These are phyloP conservation scores for Penstemon eatonii DNA, from an alignment of 257 asterid species.

Conservation along the genomic window DNA sequence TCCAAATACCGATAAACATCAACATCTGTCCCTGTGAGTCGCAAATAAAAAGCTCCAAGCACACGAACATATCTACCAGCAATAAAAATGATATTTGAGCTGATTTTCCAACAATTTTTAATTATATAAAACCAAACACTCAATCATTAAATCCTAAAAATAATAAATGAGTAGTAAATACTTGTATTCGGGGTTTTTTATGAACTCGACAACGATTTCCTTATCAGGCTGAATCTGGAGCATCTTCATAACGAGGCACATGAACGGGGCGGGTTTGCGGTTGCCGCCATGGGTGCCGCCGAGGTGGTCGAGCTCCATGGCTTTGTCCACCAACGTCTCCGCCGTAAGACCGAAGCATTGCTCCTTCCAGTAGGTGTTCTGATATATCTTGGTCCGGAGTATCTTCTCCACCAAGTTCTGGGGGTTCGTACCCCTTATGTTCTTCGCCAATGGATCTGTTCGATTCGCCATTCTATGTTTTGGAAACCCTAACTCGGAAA, in stretches of 20 bases:
- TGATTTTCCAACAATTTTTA: too few relatives aligned
- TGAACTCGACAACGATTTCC: slow-evolving; percentile 93
- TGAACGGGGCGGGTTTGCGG: slow-evolving; percentile 83
- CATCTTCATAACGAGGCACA: slow-evolving; percentile 91
- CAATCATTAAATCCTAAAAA: too few relatives aligned
- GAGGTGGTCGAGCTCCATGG: slow-evolving; percentile 95
- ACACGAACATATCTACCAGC: slow-evolving; percentile 69
- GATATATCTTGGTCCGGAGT: slow-evolving; percentile 80
- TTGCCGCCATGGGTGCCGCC: slow-evolving; percentile 87
- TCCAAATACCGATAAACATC: slow-evolving; percentile 88
- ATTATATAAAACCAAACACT: not conserved
- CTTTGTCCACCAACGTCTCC: slow-evolving; percentile 96
- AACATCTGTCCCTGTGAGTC: slow-evolving; percentile 86
- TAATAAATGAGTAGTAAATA: slow-evolving; percentile 21
- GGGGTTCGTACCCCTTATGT: slow-evolving; percentile 90
- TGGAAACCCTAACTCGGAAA: not conserved
- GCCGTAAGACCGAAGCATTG: slow-evolving; percentile 96
- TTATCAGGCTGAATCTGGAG: slow-evolving; percentile 99
- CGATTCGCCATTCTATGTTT: slow-evolving; percentile 71
- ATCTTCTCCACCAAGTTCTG: slow-evolving; percentile 93
- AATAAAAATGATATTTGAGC: not conserved
- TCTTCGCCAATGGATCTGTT: slow-evolving; percentile 85
- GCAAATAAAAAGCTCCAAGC: slow-evolving; percentile 92
- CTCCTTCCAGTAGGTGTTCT: slow-evolving; percentile 87
- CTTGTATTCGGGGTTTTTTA: slow-evolving; percentile 92